phyloP scores from a whole-genome alignment of 2,329 filamentous ascomycete species.

The Aspergillus sojae region DNA sequence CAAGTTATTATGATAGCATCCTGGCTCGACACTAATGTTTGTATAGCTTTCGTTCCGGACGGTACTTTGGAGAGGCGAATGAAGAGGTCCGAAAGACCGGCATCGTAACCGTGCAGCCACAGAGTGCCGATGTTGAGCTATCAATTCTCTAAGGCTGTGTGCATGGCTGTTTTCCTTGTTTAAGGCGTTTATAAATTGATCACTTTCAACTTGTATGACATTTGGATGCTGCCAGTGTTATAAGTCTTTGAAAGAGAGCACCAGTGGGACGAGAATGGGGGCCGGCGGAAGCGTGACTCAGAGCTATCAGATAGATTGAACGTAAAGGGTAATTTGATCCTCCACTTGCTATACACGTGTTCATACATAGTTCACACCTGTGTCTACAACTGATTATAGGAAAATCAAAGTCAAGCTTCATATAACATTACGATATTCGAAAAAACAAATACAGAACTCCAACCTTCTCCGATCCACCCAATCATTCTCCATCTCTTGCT shows the following conservation, averaged over 20 bases:
- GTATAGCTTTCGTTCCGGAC: conserved; percentile 22
- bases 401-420: not conserved
- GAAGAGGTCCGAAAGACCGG: conserved; percentile 16
- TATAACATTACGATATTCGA: conserved; percentile 1
- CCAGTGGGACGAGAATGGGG: not conserved
- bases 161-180: not conserved
- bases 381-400: not conserved
- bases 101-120: conserved; percentile 12
- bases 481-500: not conserved
- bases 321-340: not conserved
- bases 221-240: not conserved
- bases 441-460: conserved; percentile 3
- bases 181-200: not conserved
- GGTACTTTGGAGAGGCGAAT: conserved; percentile 25
- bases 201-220: not conserved
- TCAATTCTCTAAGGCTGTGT: conserved; percentile 1
- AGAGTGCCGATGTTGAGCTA: conserved; percentile 13
- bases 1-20: not conserved
- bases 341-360: no score
- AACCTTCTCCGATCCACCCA: not conserved
- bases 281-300: not conserved
- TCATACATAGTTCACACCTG: not conserved
- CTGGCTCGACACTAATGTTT: not conserved
- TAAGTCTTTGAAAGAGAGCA: not conserved
- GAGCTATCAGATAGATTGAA: not conserved